phyloP scores from a whole-genome alignment of 176 grass and related monocot genomes.

The Carex parvula region DNA sequence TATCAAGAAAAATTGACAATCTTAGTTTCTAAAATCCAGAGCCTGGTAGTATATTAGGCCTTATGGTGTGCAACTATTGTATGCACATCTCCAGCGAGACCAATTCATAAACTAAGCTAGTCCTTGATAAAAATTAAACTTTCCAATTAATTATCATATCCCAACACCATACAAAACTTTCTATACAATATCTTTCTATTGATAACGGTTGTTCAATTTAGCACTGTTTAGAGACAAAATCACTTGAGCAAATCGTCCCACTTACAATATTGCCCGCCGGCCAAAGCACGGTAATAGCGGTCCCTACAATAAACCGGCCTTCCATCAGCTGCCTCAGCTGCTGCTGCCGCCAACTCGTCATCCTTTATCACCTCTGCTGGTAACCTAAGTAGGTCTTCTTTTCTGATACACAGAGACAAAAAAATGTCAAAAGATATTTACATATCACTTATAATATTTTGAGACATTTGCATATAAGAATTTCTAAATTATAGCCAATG shows the following conservation, averaged over 20 bases:
- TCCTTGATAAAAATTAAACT: not conserved
- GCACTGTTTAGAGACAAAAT: slow-evolving; percentile 1
- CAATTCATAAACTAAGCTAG: not conserved
- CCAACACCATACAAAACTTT: slow-evolving; percentile 15
- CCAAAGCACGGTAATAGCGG: slow-evolving; percentile 78
- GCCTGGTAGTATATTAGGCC: not conserved
- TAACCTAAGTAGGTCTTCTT: slow-evolving; percentile 73
- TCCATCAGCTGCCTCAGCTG: slow-evolving; percentile 73
- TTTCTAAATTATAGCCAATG: not conserved
- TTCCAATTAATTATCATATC: not conserved
- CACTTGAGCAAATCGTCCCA: slow-evolving; percentile 89
- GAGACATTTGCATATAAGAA: not conserved
- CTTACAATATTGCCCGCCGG: slow-evolving; percentile 93
- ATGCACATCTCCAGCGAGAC: not conserved
- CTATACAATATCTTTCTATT: not conserved
- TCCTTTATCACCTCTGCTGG: slow-evolving; percentile 81
- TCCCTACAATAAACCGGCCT: slow-evolving; percentile 95
- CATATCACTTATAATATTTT: not conserved
- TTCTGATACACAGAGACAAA: slow-evolving; percentile 32
- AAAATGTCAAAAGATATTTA: not conserved
- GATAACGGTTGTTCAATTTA: not conserved
- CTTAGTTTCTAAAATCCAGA: not conserved
- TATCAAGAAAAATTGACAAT: not conserved
- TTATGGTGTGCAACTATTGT: not conserved
- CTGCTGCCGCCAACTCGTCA: slow-evolving; percentile 69